Conservation (phyloP, 371 early-diverging fungal species). For the Coemansia sp. region DNA sequence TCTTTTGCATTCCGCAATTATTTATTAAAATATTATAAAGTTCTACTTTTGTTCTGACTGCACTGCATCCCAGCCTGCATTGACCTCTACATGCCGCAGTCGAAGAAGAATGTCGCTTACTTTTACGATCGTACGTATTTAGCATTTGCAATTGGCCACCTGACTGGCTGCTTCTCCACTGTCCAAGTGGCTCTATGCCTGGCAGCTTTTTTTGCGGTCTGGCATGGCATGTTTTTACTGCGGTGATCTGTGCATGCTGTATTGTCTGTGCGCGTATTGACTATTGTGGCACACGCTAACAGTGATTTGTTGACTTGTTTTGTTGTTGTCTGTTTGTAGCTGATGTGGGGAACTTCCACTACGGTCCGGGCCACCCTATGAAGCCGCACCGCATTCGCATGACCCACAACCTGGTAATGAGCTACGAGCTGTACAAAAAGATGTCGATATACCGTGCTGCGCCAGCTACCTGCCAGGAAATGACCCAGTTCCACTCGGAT, state of each 20-base stretch:
- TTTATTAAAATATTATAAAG: no score
- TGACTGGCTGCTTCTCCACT: background rate
- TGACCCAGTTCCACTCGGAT: conserved; percentile 99
- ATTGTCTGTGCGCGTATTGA: conserved; percentile 14
- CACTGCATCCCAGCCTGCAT: background rate
- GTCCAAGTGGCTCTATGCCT: no score
- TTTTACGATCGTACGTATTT: conserved; percentile 53
- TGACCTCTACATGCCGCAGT: conserved; percentile 19
- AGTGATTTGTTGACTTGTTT: background rate
- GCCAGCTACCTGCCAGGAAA: conserved; percentile 89
- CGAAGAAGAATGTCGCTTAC: conserved; percentile 52
- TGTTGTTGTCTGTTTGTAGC: conserved; percentile 42
- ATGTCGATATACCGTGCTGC: conserved; percentile 76
- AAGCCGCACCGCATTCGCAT: conserved; percentile 99
- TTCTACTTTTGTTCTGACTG: background rate
- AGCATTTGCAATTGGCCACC: background rate
- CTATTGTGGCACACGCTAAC: conserved; percentile 6
- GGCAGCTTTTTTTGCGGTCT: background rate
- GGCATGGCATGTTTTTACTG: background rate
- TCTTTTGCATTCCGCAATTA: conserved; percentile 1
- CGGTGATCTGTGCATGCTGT: background rate
- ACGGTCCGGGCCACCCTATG: conserved; percentile 85
- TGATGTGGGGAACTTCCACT: conserved; percentile 63
- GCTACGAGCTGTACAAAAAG: conserved; percentile 95
- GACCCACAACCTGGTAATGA: conserved; percentile 96